These are phyloP conservation scores for Nicotiana knightiana DNA, from an alignment of 257 asterid species.

Conservation along the genomic window DNA sequence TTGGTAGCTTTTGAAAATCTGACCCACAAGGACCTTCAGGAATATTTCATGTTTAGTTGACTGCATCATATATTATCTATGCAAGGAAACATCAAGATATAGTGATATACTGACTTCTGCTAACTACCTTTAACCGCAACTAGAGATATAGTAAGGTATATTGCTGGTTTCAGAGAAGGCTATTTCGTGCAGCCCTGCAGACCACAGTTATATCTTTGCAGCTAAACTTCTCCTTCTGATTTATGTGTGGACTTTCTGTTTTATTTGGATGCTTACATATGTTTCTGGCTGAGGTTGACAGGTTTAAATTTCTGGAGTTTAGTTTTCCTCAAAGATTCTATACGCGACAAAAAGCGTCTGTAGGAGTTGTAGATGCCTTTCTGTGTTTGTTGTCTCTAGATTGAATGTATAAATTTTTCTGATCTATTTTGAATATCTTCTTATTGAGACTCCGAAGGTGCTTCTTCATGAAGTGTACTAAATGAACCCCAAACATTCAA, in stretches of 20 bases:
- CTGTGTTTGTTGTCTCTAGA: not conserved
- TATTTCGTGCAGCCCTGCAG: not conserved
- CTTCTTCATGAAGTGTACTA: not conserved
- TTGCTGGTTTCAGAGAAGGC: not conserved
- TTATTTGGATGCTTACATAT: not conserved
- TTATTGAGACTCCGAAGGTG: not conserved
- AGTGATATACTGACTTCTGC: not conserved
- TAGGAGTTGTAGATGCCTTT: not conserved
- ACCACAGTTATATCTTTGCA: not conserved
- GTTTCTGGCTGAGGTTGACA: not conserved
- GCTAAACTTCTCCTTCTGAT: not conserved
- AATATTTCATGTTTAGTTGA: not conserved
- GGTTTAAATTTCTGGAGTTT: not conserved
- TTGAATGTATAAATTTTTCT: not conserved
- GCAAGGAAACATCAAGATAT: not conserved
- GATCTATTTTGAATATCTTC: not conserved
- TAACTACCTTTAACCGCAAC: not conserved
- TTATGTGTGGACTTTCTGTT: not conserved
- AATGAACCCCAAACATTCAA: not conserved
- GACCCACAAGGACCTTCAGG: not conserved
- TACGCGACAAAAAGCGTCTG: not conserved
- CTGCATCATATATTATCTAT: not conserved
- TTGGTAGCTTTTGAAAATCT: not conserved
- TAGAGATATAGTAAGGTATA: not conserved
- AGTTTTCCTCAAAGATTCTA: not conserved